Evolutionary conservation across 2,329 filamentous ascomycete genomes (phyloP), one percentile per base, ranked within the genome.

Genomic region (Helotiales sp.): DNA sequence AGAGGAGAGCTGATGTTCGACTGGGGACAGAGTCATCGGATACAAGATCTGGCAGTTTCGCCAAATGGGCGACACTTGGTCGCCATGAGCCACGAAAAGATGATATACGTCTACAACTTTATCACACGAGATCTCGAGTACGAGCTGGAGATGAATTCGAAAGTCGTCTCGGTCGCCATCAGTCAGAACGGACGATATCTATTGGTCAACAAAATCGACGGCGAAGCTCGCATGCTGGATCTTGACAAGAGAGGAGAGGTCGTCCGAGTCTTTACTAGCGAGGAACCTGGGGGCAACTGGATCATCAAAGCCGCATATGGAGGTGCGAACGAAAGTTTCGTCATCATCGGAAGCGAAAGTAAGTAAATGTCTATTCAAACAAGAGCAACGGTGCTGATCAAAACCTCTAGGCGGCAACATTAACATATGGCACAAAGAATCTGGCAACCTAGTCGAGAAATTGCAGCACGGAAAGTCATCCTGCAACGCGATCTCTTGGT

Each of bases 281-380:
- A 91, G 0, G 89, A 93, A 61, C 83, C 81, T 42, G 90, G 92
- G 61, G 87, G 85, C 54, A 77, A 88, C 1, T 96, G 79, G 69
- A 82, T 97, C 55, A 96, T 99, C 58, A 83, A 93, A 51, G 90
- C 87, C 67, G 78, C 81, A 0, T 95, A 97, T 74, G 95, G 95
- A 17, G 95, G 95, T 30, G 93, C 93, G 1, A 88, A 90, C 58
- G 92, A 97, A 75, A 93, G 88, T 71, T 97, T 97, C 72, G 88
- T 98, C 9, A 80, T 96, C 27, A 93, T 90, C 68, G 95, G 95
- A 10, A 96, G 92, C 68, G 92, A 97, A 81, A 89, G 91, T 92
- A 76, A 68, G 78, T 66, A 27, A 47, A 47, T n/a, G 42, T 24
- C 13, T 50, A n/a, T 27, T n/a, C 8, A 33, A 19, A 34, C 38